phyloP scores from a whole-genome alignment of 73 alveolate species.

The Tetrahymena malaccensis region DNA sequence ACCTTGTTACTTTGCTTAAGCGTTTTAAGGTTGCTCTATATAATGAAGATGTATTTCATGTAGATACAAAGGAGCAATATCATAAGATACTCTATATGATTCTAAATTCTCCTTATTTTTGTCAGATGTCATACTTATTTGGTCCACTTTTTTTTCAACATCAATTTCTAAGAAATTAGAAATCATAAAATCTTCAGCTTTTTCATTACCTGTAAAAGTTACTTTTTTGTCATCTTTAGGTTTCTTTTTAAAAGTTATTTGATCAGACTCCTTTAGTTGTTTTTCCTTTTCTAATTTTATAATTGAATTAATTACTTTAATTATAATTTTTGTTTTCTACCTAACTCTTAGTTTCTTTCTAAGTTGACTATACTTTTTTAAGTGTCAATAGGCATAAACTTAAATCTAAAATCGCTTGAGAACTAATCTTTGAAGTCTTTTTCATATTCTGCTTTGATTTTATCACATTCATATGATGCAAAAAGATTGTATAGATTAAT shows the following conservation, averaged over 20 bases:
- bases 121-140: neutral
- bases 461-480: neutral
- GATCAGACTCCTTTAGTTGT: neutral
- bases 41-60: neutral
- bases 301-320: neutral
- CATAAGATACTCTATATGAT: neutral
- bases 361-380: neutral
- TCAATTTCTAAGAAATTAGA: neutral
- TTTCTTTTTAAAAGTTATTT: neutral
- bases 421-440: neutral
- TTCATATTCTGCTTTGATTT: neutral
- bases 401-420: neutral
- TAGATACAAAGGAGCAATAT: neutral
- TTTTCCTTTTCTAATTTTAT: neutral
- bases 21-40: neutral
- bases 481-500: neutral
- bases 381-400: neutral
- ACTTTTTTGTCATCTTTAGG: neutral
- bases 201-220: neutral
- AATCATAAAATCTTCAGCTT: neutral
- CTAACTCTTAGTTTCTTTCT: neutral
- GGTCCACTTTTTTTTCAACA: neutral
- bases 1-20: neutral
- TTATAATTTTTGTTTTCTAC: neutral
- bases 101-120: neutral